A percentile compares a stretch with the other conserved stretches of the same genome.
Evolutionary conservation across 2,329 filamentous ascomycete species (phyloP).

Genomic region (Rhynchosporium secalis): DNA sequence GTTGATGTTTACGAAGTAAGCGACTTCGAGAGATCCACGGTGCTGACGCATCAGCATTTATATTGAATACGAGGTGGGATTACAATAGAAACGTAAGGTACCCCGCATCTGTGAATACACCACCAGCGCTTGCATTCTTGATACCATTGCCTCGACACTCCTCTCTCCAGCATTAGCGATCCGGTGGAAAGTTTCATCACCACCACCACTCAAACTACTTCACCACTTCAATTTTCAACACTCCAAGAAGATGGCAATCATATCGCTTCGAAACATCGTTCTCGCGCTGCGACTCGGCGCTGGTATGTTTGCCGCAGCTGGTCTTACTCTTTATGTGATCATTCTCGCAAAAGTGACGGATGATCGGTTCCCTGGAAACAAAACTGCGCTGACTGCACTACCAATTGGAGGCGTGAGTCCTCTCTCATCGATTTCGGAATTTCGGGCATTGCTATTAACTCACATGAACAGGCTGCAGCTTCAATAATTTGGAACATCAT

Average conservation of each 20-base stretch:
- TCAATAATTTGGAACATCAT: constrained; percentile 7
- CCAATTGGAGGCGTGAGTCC: constrained; percentile 10
- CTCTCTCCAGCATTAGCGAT: not conserved
- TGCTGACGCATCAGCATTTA: constrained; percentile 9
- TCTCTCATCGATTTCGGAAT: not conserved
- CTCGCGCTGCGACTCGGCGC: constrained; percentile 8
- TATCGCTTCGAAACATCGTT: not conserved
- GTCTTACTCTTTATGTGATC: constrained; percentile 6
- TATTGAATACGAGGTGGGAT: constrained; percentile 11
- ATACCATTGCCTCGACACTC: no score
- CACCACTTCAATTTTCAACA: not conserved
- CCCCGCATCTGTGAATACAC: not conserved
- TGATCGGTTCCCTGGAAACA: constrained; percentile 1
- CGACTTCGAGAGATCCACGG: not conserved
- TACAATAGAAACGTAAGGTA: not conserved
- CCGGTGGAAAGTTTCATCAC: not conserved
- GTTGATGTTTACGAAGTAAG: not conserved
- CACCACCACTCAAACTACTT: not conserved
- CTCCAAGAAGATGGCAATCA: constrained; percentile 13
- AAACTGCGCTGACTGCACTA: constrained; percentile 11
- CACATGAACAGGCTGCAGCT: not conserved
- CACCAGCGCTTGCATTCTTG: not conserved
- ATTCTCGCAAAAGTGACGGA: constrained; percentile 2
- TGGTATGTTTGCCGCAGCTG: constrained; percentile 9
- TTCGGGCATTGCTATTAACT: not conserved